phyloP scores from a whole-genome alignment of 805 yeast species.

The Wickerhamiella sergipiensis region DNA sequence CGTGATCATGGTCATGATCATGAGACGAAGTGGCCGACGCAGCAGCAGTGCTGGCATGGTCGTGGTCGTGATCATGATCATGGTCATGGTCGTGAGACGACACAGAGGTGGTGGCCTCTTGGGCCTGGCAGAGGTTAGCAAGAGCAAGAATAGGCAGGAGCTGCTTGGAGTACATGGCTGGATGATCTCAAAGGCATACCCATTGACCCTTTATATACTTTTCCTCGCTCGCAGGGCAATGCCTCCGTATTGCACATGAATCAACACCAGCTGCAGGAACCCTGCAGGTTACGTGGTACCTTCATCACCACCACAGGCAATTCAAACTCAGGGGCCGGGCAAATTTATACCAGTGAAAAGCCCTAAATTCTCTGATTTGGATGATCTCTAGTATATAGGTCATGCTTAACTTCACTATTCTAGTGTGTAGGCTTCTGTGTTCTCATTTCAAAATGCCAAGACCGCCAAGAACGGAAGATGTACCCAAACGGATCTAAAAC shows the following conservation, averaged over 20 bases:
- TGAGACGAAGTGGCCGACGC: too few relatives aligned
- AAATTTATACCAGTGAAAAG: too few relatives aligned
- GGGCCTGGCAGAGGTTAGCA: background rate
- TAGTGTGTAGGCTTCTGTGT: too few relatives aligned
- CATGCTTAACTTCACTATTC: too few relatives aligned
- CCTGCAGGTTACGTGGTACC: background rate
- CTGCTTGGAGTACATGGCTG: background rate
- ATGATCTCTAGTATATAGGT: background rate
- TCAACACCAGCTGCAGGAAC: background rate
- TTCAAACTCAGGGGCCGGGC: too few relatives aligned
- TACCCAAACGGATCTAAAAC: background rate
- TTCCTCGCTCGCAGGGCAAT: too few relatives aligned
- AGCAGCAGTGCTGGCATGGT: too few relatives aligned
- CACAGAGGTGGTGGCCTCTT: slow-evolving; percentile 2
- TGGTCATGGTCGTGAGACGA: background rate
- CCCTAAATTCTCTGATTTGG: background rate
- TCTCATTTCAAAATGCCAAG: too few relatives aligned
- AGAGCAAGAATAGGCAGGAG: background rate
- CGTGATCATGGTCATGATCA: background rate
- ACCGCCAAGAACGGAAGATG: background rate
- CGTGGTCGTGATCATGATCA: too few relatives aligned
- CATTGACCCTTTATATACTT: background rate
- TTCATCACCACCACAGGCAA: too few relatives aligned
- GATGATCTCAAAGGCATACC: too few relatives aligned
- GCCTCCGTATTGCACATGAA: background rate